Base-by-base conservation (phyloP, 163 green algal genomes). In the Coccomyxa subellipsoidea region DNA sequence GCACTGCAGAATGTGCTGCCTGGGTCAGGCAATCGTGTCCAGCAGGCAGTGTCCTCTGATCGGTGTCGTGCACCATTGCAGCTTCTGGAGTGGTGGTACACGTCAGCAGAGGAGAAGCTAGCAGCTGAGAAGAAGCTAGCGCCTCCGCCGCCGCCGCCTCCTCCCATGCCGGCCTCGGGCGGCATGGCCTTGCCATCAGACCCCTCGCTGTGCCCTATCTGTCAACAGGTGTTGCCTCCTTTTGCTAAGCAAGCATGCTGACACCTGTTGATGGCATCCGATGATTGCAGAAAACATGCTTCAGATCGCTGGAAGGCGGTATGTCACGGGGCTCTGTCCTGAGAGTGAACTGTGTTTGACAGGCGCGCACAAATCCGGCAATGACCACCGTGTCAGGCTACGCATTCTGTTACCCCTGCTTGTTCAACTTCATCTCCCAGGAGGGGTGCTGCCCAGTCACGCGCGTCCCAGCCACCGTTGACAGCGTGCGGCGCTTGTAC, bases 51-150 rank as follows among this genome's bases (percentile, higher is more conserved):
- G 27, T 34, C 5, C 47, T 59, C 4, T 8, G 47, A 18, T 59
- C 21, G 23, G 47, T 12, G 47, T 59, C 82, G 40, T 78, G 10
- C 21, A 0, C 23, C 69, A 54, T 18, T 59, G 80, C 89, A 97
- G 93, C 86, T 97, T 12, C 84, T 98, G 37, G 96, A 99, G 90
- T 99, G 96, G 96, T 99, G 96, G 96, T 99, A 97, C 86, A 94
- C 85, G 10, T 94, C 94, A n/a, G 95, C 89, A 15, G 95, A 98
- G 82, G 88, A 93, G 53, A 84, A 87, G 32, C 82, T 95, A 79
- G 87, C 89, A 0, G 80, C 76, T 8, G 77, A 83, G 15, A 81
- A 88, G 70, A 82, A 85, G 12, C 80, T 95, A 80, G 88, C 92
- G 9, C 83, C 88, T 21, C 95, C 95, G 10, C 93, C 93, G 9